Conservation (phyloP, 768 basidiomycete species). For the Mycena floridula region DNA sequence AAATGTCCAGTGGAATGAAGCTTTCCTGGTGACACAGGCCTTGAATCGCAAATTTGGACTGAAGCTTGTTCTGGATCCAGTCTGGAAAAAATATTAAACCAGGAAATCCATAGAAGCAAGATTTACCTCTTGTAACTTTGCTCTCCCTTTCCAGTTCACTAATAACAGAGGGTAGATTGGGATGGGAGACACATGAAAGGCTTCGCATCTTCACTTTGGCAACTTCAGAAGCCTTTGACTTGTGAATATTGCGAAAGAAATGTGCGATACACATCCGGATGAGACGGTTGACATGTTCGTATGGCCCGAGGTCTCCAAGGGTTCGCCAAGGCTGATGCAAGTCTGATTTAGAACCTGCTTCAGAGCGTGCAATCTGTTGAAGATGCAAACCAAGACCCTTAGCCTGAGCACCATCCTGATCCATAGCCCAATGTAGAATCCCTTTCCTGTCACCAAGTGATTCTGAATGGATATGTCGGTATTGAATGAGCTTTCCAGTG, state of each 20-base stretch:
- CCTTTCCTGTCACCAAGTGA: constrained; percentile 8
- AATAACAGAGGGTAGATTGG: constrained; percentile 9
- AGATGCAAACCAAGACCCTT: constrained; percentile 14
- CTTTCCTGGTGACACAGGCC: constrained; percentile 20
- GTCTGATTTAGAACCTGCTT: constrained; percentile 1
- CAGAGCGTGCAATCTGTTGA: constrained; percentile 1
- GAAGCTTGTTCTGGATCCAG: constrained; percentile 20
- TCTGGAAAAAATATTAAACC: constrained; percentile 8
- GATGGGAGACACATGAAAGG: constrained; percentile 13
- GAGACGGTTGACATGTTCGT: constrained; percentile 19
- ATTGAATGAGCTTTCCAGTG: constrained; percentile 11
- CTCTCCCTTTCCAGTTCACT: constrained; percentile 13
- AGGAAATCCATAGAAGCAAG: neutral
- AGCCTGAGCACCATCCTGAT: constrained; percentile 19
- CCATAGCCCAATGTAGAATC: constrained; percentile 14
- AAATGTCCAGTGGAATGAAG: constrained; percentile 19
- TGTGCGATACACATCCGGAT: constrained; percentile 16
- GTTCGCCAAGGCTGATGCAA: constrained; percentile 6
- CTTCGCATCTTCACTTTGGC: constrained; percentile 17
- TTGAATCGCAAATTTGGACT: constrained; percentile 13
- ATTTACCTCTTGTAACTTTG: constrained; percentile 14
- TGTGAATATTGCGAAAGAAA: constrained; percentile 14
- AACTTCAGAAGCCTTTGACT: constrained; percentile 4
- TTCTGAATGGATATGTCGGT: constrained; percentile 14
- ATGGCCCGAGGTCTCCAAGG: constrained; percentile 13